Evolutionary conservation across 139 green algal species (phyloP).

Genomic region (Haematococcus lacustris): DNA sequence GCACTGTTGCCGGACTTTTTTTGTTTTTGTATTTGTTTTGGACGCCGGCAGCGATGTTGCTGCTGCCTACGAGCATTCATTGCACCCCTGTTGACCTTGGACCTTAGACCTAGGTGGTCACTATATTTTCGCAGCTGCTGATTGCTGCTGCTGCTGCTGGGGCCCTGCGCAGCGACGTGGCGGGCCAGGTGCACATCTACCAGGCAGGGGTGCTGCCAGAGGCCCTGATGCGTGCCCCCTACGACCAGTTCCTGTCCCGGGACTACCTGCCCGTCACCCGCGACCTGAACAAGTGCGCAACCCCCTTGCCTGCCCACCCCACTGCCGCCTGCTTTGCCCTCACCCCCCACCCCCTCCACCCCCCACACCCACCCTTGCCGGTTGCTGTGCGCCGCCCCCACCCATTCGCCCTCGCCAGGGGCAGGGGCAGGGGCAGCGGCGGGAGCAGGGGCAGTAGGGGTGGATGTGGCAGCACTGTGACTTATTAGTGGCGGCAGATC

Average conservation of each 20-base stretch:
- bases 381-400: no score
- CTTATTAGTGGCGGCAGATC: no score
- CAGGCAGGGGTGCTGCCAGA: slow-evolving; percentile 9
- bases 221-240: slow-evolving; percentile 34
- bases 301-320: background rate
- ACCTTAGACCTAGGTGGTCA: no score
- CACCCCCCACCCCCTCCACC: background rate
- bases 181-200: slow-evolving; percentile 64
- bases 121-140: no score
- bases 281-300: slow-evolving; percentile 15
- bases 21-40: no score
- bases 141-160: no score
- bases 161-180: slow-evolving; percentile 52
- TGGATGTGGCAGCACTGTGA: background rate
- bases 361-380: background rate
- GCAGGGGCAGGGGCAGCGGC: background rate
- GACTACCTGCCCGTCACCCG: slow-evolving; percentile 46
- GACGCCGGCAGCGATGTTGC: no score
- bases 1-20: no score
- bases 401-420: no score
- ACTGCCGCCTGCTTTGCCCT: background rate
- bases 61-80: no score
- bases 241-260: slow-evolving; percentile 70
- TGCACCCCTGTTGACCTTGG: no score
- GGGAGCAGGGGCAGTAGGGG: background rate